phyloP scores from a whole-genome alignment of 2,329 filamentous ascomycete genomes.

The Ophiostoma angusticollis region DNA sequence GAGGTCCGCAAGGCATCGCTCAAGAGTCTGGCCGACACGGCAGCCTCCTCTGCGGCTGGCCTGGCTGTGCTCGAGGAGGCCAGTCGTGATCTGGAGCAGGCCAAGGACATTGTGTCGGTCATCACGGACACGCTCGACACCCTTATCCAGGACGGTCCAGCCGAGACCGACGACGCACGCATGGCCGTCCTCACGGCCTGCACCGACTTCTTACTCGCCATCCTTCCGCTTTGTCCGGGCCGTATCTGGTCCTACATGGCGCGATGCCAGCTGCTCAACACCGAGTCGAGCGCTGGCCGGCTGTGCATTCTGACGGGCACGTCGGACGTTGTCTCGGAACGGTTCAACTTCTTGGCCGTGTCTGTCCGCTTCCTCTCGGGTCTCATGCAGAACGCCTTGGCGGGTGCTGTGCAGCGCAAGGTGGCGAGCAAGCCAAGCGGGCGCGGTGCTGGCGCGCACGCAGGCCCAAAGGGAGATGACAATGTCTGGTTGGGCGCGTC shows the following conservation, averaged over 20 bases:
- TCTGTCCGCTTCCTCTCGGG: slow-evolving; percentile 62
- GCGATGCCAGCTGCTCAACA: slow-evolving; percentile 66
- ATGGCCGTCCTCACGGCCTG: slow-evolving; percentile 58
- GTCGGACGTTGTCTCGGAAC: slow-evolving; percentile 63
- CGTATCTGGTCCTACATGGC: slow-evolving; percentile 84
- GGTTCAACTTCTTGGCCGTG: slow-evolving; percentile 64
- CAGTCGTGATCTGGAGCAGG: slow-evolving; percentile 40
- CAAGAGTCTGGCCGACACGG: slow-evolving; percentile 10
- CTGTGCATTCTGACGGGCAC: slow-evolving; percentile 69
- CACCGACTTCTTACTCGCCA: slow-evolving; percentile 63
- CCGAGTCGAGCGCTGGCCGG: slow-evolving; percentile 62
- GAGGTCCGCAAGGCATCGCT: slow-evolving; percentile 29
- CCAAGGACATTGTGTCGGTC: slow-evolving; percentile 65
- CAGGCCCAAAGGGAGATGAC: slow-evolving; percentile 8
- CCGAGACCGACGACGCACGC: slow-evolving; percentile 47
- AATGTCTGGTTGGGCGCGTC: slow-evolving; percentile 60
- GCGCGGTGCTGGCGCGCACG: slow-evolving; percentile 35
- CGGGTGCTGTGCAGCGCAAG: slow-evolving; percentile 54
- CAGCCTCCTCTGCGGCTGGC: slow-evolving; percentile 20
- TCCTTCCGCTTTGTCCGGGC: slow-evolving; percentile 63
- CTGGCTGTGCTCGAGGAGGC: slow-evolving; percentile 44
- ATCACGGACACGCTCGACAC: slow-evolving; percentile 76
- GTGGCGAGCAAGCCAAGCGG: slow-evolving; percentile 32
- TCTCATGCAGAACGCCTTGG: slow-evolving; percentile 63
- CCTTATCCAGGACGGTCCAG: slow-evolving; percentile 44